A percentile compares a stretch with the other conserved stretches of the same genome.
Conservation (phyloP, 768 basidiomycete genomes). For the Plicaturopsis crispa region DNA sequence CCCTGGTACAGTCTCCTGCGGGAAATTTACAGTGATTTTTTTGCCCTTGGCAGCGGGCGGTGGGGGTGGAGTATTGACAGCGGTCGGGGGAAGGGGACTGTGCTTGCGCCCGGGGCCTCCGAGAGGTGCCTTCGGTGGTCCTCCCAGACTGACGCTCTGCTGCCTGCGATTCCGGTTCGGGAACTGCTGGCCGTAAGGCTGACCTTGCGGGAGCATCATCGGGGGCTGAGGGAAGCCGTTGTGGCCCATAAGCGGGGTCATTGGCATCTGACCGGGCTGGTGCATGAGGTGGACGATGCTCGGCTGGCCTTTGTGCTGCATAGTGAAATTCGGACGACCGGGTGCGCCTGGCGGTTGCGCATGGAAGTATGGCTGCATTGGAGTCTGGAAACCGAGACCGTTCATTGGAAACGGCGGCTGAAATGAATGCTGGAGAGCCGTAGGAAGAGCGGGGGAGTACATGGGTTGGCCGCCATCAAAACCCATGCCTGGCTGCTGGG, state of each 20-base stretch:
- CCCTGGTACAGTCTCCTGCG: constrained; percentile 49
- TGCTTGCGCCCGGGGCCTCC: constrained; percentile 76
- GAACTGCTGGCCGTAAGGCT: constrained; percentile 40
- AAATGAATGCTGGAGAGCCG: constrained; percentile 49
- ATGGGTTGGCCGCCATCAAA: constrained; percentile 38
- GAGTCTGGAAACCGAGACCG: constrained; percentile 51
- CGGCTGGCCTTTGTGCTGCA: constrained; percentile 45
- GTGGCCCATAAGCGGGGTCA: constrained; percentile 57
- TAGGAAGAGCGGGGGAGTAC: constrained; percentile 61
- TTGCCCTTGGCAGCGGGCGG: constrained; percentile 42
- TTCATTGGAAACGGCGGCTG: constrained; percentile 45
- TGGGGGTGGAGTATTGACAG: constrained; percentile 18
- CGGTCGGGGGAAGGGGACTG: constrained; percentile 47
- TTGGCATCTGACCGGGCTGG: constrained; percentile 45
- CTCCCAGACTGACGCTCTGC: constrained; percentile 64
- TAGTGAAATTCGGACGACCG: constrained; percentile 35
- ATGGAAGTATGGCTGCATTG: constrained; percentile 57
- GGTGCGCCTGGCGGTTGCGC: constrained; percentile 39
- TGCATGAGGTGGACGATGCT: constrained; percentile 62
- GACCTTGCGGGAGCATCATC: constrained; percentile 33
- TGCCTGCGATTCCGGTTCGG: constrained; percentile 59
- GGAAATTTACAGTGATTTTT: constrained; percentile 65
- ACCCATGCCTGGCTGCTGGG: constrained; percentile 49
- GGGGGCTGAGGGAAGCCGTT: constrained; percentile 47
- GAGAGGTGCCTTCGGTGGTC: constrained; percentile 81